Percentiles rank a stretch among this genome's conserved stretches.
These are phyloP conservation scores for Sugiyamaella chiloensis DNA, from an alignment of 805 yeast genomes.

Conservation along the genomic window DNA sequence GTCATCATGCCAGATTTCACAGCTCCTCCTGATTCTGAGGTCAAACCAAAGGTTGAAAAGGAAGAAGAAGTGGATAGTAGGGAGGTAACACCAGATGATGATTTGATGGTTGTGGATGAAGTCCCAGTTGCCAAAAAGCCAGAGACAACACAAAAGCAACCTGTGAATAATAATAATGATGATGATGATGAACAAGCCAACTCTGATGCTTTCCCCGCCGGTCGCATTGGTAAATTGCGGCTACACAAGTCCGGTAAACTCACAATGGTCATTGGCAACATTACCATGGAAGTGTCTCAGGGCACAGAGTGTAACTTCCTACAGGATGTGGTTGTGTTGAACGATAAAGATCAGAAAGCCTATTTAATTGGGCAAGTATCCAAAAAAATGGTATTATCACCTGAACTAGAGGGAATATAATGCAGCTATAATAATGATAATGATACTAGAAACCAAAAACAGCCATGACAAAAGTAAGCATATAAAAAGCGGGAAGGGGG, in stretches of 20 bases:
- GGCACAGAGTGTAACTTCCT: conserved; percentile 69
- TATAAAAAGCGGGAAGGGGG: not conserved
- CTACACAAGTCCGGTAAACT: conserved; percentile 82
- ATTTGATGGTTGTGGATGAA: conserved; percentile 15
- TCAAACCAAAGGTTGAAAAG: conserved; percentile 6
- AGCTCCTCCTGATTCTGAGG: not conserved
- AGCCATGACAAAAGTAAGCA: not conserved
- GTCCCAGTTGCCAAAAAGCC: too few relatives aligned
- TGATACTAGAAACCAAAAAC: not conserved
- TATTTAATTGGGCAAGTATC: conserved; percentile 53
- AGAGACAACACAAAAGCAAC: conserved; percentile 2
- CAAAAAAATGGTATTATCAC: conserved; percentile 58
- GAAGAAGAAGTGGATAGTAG: too few relatives aligned
- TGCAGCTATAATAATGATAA: not conserved
- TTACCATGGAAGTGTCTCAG: conserved; percentile 61
- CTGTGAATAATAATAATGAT: not conserved
- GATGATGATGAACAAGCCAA: conserved; percentile 8
- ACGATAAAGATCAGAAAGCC: conserved; percentile 43
- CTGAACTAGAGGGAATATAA: conserved; percentile 35
- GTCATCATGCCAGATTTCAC: conserved; percentile 42
- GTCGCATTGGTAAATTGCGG: conserved; percentile 69
- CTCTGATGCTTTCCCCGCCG: conserved; percentile 36
- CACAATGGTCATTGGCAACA: conserved; percentile 69
- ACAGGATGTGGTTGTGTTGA: conserved; percentile 68
- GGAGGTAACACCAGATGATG: conserved; percentile 20